Percentiles rank a stretch among this genome's conserved stretches.
phyloP scores from a whole-genome alignment of 2,329 filamentous ascomycete genomes.

The Neopestalotiopsis sp. region DNA sequence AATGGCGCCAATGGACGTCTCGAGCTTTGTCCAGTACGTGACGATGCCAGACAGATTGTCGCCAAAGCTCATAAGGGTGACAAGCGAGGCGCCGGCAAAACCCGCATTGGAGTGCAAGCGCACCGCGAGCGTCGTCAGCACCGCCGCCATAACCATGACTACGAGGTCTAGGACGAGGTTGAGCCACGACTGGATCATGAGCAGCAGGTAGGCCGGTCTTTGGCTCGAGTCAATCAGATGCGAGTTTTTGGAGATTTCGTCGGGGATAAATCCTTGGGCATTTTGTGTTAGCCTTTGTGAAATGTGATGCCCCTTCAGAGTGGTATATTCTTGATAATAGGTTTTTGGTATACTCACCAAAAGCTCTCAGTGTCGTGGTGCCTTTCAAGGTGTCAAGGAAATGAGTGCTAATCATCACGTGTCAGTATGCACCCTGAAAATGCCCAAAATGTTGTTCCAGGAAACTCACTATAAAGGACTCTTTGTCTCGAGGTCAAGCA shows the following conservation, averaged over 20 bases:
- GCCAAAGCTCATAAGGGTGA: constrained; percentile 39
- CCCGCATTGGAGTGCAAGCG: constrained; percentile 30
- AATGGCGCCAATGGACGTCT: constrained; percentile 28
- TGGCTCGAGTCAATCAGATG: constrained; percentile 53
- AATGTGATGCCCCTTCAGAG: background rate
- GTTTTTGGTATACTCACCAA: constrained; percentile 46
- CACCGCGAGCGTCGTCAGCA: constrained; percentile 31
- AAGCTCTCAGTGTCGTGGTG: constrained; percentile 54
- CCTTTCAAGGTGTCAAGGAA: constrained; percentile 56
- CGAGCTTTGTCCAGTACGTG: constrained; percentile 25
- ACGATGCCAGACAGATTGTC: constrained; percentile 34
- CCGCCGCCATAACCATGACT: constrained; percentile 25
- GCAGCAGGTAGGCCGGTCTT: constrained; percentile 56
- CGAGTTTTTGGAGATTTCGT: constrained; percentile 47
- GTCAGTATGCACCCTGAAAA: background rate
- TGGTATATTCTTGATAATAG: constrained; percentile 27
- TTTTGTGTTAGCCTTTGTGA: background rate
- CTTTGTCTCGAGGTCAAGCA: constrained; percentile 57
- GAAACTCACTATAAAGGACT: constrained; percentile 51
- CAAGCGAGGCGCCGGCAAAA: constrained; percentile 35
- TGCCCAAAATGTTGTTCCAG: background rate
- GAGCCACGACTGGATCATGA: constrained; percentile 49
- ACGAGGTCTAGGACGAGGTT: constrained; percentile 28
- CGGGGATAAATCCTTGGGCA: constrained; percentile 43
- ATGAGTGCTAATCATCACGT: constrained; percentile 33